phyloP scores from a whole-genome alignment of 441 rosid species.

The Lagerstroemia fauriei region DNA sequence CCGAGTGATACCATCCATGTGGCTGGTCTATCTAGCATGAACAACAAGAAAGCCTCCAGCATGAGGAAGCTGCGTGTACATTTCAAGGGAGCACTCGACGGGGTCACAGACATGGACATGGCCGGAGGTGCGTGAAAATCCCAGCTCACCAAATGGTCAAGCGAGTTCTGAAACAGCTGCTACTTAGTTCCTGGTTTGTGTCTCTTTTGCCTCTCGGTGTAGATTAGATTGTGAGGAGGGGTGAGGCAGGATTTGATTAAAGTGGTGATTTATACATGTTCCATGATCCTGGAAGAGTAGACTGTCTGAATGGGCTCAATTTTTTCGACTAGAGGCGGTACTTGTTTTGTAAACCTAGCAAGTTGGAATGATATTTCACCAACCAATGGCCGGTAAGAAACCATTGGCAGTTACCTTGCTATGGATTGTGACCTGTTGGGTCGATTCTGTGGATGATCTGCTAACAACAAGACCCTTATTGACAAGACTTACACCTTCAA shows the following conservation, averaged over 20 bases:
- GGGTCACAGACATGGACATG: constrained; percentile 70
- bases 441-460: too few relatives aligned
- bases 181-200: background rate
- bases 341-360: background rate
- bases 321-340: background rate
- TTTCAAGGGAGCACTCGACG: constrained; percentile 64
- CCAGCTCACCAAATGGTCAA: background rate
- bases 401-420: too few relatives aligned
- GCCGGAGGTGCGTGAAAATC: constrained; percentile 68
- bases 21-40: constrained; percentile 53
- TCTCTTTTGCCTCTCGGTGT: background rate
- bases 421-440: too few relatives aligned
- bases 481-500: too few relatives aligned
- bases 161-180: background rate
- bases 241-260: background rate
- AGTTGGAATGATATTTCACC: background rate
- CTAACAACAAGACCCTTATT: too few relatives aligned
- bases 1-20: constrained; percentile 61
- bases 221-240: background rate
- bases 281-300: background rate
- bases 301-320: background rate
- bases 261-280: background rate
- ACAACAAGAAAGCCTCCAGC: constrained; percentile 60
- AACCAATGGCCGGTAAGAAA: background rate
- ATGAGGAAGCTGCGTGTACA: constrained; percentile 58